A percentile compares a stretch with the other conserved stretches of the same genome.
These are phyloP conservation scores for Entomortierella beljakovae DNA, from an alignment of 192 early-diverging fungal genomes.

Conservation along the genomic window DNA sequence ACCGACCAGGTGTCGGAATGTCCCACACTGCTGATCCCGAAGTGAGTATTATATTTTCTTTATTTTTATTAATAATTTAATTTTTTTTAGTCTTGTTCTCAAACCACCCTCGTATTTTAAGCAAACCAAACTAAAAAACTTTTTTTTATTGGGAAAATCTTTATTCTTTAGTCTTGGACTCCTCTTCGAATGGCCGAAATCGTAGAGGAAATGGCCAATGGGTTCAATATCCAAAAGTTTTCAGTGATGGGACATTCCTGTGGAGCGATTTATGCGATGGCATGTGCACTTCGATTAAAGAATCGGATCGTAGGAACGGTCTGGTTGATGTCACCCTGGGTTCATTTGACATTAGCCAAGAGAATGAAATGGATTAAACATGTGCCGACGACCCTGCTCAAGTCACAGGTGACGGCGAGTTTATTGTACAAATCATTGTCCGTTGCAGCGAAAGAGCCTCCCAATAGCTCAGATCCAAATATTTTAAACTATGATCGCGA, in stretches of 20 bases:
- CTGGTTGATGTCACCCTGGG: constrained; percentile 58
- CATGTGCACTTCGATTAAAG: constrained; percentile 53
- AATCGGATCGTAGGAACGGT: constrained; percentile 53
- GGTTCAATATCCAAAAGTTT: constrained; percentile 55
- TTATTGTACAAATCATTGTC: constrained; percentile 45
- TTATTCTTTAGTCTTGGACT: constrained; percentile 16
- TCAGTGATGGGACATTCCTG: constrained; percentile 58
- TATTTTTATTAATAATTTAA: background rate
- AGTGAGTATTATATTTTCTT: constrained; percentile 3
- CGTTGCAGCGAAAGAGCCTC: constrained; percentile 52
- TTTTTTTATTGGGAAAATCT: no score
- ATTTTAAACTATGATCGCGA: constrained; percentile 51
- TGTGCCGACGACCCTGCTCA: constrained; percentile 52
- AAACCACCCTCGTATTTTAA: no score
- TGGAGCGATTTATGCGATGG: constrained; percentile 59
- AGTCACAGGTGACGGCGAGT: constrained; percentile 38
- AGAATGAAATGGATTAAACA: constrained; percentile 58
- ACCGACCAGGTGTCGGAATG: constrained; percentile 57
- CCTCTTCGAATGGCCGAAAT: constrained; percentile 52
- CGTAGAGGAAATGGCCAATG: constrained; percentile 55
- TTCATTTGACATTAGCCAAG: constrained; percentile 54
- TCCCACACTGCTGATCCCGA: constrained; percentile 50
- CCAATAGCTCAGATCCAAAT: constrained; percentile 44
- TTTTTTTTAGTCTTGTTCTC: background rate
- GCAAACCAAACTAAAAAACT: no score